Evolutionary conservation across 768 basidiomycete species (phyloP).

Genomic region (Psilocybe subaeruginosa): DNA sequence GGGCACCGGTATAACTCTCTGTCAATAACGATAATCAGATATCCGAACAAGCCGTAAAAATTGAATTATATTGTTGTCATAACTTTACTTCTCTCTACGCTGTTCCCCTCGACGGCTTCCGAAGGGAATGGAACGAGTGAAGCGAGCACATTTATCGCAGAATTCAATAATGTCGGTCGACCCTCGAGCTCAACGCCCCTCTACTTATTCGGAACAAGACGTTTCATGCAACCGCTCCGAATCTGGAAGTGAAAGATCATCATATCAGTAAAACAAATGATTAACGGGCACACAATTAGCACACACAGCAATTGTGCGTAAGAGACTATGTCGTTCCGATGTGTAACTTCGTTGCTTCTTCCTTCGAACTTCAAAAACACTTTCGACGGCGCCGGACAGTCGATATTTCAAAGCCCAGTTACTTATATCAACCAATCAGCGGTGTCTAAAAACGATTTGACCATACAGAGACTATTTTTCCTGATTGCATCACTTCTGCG

Average conservation of each 20-base stretch:
- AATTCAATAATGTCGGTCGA: conserved; percentile 3
- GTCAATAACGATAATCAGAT: not conserved
- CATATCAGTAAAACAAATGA: not conserved
- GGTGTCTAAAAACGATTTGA: conserved; percentile 5
- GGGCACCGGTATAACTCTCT: not conserved
- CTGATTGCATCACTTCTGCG: conserved; percentile 11
- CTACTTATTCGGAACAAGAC: not conserved
- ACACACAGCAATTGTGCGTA: not conserved
- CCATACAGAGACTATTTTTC: conserved; percentile 13
- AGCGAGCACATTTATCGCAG: conserved; percentile 1
- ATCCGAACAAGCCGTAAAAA: not conserved
- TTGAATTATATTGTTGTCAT: not conserved
- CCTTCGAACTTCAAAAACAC: not conserved
- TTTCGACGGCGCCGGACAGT: not conserved
- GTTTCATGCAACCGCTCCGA: not conserved
- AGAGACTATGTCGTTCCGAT: not conserved
- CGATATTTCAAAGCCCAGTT: not conserved
- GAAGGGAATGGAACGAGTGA: conserved; percentile 10
- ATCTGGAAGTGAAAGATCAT: not conserved
- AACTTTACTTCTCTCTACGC: not conserved
- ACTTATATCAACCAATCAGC: conserved; percentile 12
- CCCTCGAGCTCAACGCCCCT: not conserved
- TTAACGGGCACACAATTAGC: not conserved
- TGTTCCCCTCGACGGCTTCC: conserved; percentile 7
- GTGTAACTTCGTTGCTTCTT: not conserved